Conservation (phyloP, 352 stramenopile species). For the Saprolegnia diclina region DNA sequence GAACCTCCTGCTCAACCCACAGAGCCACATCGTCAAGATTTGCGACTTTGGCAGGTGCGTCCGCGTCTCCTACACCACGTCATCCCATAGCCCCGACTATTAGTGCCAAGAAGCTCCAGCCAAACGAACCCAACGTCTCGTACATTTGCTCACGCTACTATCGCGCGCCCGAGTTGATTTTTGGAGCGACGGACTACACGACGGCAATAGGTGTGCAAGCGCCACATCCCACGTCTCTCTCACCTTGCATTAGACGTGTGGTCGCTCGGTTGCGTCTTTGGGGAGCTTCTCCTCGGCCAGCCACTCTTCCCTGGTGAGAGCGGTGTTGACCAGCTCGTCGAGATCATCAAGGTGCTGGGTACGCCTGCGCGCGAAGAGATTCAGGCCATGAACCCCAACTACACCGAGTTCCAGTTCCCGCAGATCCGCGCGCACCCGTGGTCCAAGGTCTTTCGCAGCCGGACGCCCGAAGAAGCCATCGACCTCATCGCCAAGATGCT, state of each 20-base stretch:
- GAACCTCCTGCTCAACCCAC: conserved; percentile 97
- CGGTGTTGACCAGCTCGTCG: conserved; percentile 98
- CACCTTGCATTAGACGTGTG: conserved; percentile 86
- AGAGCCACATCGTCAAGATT: conserved; percentile 97
- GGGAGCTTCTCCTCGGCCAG: conserved; percentile 96
- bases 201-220: conserved; percentile 89
- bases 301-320: conserved; percentile 98
- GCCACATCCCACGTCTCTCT: conserved; percentile 32
- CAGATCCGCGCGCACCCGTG: conserved; percentile 98
- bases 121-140: conserved; percentile 98
- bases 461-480: conserved; percentile 94
- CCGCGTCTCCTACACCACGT: background rate
- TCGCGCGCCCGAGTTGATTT: conserved; percentile 98
- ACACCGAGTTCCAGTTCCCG: conserved; percentile 99
- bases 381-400: conserved; percentile 98
- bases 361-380: conserved; percentile 99
- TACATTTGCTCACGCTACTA: conserved; percentile 99
- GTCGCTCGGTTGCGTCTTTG: conserved; percentile 96
- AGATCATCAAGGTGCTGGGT: conserved; percentile 99
- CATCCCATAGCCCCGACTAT: background rate
- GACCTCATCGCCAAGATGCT: conserved; percentile 97
- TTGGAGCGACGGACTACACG: conserved; percentile 99
- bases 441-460: conserved; percentile 95
- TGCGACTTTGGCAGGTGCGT: conserved; percentile 96
- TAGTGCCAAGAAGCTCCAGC: conserved; percentile 90